A percentile compares a stretch with the other conserved stretches of the same genome.
Conservation (phyloP, 371 early-diverging fungal species). For the Batrachochytrium dendrobatidis region DNA sequence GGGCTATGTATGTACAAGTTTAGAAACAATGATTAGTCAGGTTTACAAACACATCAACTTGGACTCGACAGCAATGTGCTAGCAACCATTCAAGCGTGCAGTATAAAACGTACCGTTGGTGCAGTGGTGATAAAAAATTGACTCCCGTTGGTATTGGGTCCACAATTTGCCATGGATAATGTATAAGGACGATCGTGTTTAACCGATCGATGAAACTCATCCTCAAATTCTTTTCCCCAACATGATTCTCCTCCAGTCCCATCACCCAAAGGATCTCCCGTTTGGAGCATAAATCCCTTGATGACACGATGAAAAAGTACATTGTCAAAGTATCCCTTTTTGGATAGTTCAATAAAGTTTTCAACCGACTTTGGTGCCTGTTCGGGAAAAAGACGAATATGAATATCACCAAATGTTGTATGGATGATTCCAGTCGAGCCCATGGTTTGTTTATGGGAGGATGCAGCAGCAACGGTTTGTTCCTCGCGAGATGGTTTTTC, state of each 20-base stretch:
- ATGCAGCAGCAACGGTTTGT: conserved; percentile 73
- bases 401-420: conserved; percentile 81
- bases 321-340: conserved; percentile 54
- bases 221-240: conserved; percentile 93
- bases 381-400: conserved; percentile 73
- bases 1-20: conserved; percentile 38
- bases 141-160: conserved; percentile 84
- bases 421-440: conserved; percentile 70
- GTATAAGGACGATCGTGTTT: conserved; percentile 85
- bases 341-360: conserved; percentile 77
- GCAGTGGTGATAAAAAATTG: conserved; percentile 99
- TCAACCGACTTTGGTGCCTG: conserved; percentile 89
- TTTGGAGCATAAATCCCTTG: conserved; percentile 62
- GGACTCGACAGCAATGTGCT: not conserved
- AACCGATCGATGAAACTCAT: conserved; percentile 76
- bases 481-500: conserved; percentile 95
- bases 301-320: conserved; percentile 60
- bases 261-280: conserved; percentile 59
- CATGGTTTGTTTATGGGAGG: conserved; percentile 50
- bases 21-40: not conserved
- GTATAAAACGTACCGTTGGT: conserved; percentile 53
- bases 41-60: not conserved
- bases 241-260: conserved; percentile 96
- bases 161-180: conserved; percentile 97
- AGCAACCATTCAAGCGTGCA: not conserved